Evolutionary conservation across 2,329 filamentous ascomycete species (phyloP).

Genomic region (Diaporthe sp.): DNA sequence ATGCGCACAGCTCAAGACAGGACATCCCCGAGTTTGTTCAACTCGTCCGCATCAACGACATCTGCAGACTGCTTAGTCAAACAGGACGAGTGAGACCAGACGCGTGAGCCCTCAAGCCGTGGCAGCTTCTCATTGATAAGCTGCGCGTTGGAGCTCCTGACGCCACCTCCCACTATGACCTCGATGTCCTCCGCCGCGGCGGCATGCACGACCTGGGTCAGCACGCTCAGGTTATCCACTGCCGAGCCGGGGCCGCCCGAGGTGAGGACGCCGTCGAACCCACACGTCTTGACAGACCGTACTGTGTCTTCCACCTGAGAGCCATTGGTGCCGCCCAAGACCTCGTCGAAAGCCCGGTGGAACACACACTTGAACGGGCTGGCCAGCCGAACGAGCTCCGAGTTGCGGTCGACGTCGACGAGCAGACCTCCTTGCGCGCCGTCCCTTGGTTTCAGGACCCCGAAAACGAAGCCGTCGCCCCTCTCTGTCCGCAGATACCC

Average conservation of each 20-base stretch:
- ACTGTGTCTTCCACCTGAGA: slow-evolving; percentile 46
- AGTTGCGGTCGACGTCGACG: slow-evolving; percentile 58
- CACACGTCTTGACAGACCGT: slow-evolving; percentile 53
- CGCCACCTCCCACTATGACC: slow-evolving; percentile 66
- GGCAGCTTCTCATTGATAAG: slow-evolving; percentile 47
- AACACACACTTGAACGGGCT: slow-evolving; percentile 62
- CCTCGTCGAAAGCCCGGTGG: slow-evolving; percentile 68
- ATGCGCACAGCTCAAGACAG: neutral
- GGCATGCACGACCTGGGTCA: slow-evolving; percentile 52
- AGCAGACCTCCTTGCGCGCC: slow-evolving; percentile 33
- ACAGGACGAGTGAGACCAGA: slow-evolving; percentile 65
- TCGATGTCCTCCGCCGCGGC: slow-evolving; percentile 51
- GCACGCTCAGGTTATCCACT: slow-evolving; percentile 51
- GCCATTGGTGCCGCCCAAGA: slow-evolving; percentile 46
- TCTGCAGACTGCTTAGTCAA: slow-evolving; percentile 43
- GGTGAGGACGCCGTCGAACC: slow-evolving; percentile 66
- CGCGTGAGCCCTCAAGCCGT: slow-evolving; percentile 39
- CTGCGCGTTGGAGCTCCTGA: slow-evolving; percentile 56
- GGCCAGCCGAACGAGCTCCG: slow-evolving; percentile 55
- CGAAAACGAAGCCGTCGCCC: slow-evolving; percentile 71
- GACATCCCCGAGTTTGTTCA: slow-evolving; percentile 1
- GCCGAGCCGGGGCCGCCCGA: slow-evolving; percentile 62
- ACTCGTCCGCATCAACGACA: slow-evolving; percentile 37
- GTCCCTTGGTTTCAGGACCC: slow-evolving; percentile 51
- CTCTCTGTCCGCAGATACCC: slow-evolving; percentile 52